Conservation (phyloP, 2,329 filamentous ascomycete genomes). For the Calonectria ilicicola region DNA sequence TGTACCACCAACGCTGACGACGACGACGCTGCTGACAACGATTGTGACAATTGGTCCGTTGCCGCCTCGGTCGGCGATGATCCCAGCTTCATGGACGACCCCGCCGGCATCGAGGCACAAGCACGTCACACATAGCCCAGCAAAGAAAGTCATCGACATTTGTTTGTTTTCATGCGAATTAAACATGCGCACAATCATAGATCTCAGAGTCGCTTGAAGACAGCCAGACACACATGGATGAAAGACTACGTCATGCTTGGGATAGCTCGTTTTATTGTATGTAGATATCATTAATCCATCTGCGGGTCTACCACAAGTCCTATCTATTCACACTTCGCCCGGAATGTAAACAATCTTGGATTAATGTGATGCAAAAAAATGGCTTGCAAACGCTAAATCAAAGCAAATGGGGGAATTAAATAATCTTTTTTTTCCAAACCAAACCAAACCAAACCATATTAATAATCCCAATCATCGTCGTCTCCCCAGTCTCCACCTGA, state of each 20-base stretch:
- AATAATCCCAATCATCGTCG: conserved; percentile 43
- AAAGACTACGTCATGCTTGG: not conserved
- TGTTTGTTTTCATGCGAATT: not conserved
- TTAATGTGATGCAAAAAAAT: not conserved
- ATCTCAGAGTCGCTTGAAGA: not conserved
- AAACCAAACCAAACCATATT: not conserved
- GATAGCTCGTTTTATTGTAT: not conserved
- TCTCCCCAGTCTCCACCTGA: conserved; percentile 43
- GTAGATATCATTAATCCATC: conserved; percentile 1
- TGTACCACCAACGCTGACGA: conserved; percentile 1
- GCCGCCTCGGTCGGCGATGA: conserved; percentile 21
- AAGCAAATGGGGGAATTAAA: not conserved
- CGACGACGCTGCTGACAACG: not conserved
- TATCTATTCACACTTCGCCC: not conserved
- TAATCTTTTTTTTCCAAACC: not conserved
- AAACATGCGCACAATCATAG: not conserved
- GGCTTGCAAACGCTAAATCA: conserved; percentile 17
- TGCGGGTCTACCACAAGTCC: not conserved
- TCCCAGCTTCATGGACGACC: conserved; percentile 9
- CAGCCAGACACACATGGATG: not conserved
- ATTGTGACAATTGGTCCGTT: conserved; percentile 22
- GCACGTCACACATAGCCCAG: not conserved
- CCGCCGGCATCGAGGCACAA: not conserved
- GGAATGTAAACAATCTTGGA: conserved; percentile 13
- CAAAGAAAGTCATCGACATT: not conserved